Evolutionary conservation across 768 basidiomycete genomes (phyloP), one percentile per base, ranked within the genome.

Genomic region (Suillus decipiens): DNA sequence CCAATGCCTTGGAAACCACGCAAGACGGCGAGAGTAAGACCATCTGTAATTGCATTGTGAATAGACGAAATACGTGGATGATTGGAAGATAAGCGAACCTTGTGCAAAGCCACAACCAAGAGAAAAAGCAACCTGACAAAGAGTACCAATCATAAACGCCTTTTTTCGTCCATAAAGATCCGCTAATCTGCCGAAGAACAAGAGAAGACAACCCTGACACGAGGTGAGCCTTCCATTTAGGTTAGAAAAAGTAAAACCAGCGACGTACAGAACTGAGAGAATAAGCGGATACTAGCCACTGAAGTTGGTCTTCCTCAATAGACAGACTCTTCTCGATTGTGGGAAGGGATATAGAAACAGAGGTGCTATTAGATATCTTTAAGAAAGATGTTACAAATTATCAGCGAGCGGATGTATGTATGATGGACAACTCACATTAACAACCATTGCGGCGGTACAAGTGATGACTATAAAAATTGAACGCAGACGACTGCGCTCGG

Each of bases 1-100:
- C 92, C 95, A n/a, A 89, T 76, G 2, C 95, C 95, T 66, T 94
- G 90, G 19, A 93, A 72, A 0, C 84, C 95, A 63, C 95, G 82
- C 17, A 95, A 79, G 17, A 95, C 74, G 64, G 88, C 84, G 41
- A 97, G 76, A 0, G 84, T 82, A 9, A 88, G 73, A 9, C 82
- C 79, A 67, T 85, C 88, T 89, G 11, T 31, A 2, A 54, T 34
- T n/a, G n/a, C 59, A 56, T 2, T 24, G 41, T 43, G 11, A 36
- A 56, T 5, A 57, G 12, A 22, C 15, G 9, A 19, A 2, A 14
- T 1, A 9, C 14, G 1, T 36, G 36, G 22, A 57, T 47, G 11
- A 34, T 9, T 5, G 22, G 6, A 1, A 10, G 1, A 17, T 6
- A 58, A 63, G 65, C 69, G 69, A 68, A 84, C 86, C 78, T n/a